Evolutionary conservation across 2,329 filamentous ascomycete species (phyloP).

Genomic region (Alternaria consortialis): DNA sequence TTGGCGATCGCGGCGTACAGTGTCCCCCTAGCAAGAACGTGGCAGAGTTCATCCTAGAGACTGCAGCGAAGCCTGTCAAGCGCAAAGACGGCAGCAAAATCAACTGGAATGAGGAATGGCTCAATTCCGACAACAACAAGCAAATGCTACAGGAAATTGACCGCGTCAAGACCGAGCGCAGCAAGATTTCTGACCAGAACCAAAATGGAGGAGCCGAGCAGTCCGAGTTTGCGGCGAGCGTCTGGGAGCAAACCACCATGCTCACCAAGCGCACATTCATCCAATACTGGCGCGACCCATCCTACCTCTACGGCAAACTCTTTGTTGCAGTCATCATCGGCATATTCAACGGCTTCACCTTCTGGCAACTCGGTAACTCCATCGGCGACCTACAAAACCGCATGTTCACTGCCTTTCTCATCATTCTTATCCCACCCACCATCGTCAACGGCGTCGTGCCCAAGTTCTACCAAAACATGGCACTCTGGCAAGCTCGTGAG

Average conservation of each 20-base stretch:
- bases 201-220: conserved; percentile 33
- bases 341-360: conserved; percentile 83
- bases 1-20: conserved; percentile 69
- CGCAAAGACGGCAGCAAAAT: conserved; percentile 64
- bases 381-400: conserved; percentile 77
- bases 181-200: conserved; percentile 49
- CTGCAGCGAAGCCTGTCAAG: conserved; percentile 66
- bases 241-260: conserved; percentile 68
- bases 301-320: conserved; percentile 79
- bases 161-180: conserved; percentile 67
- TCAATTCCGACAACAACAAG: conserved; percentile 68
- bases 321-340: conserved; percentile 76
- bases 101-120: conserved; percentile 81
- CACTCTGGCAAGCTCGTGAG: conserved; percentile 77
- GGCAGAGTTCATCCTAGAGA: conserved; percentile 73
- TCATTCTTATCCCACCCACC: conserved; percentile 68
- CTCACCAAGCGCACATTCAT: conserved; percentile 75
- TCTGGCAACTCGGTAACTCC: conserved; percentile 72
- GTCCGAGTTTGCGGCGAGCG: conserved; percentile 72
- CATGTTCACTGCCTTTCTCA: conserved; percentile 76
- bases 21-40: conserved; percentile 74
- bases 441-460: conserved; percentile 77
- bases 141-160: conserved; percentile 71
- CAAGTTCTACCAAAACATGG: conserved; percentile 79
- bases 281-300: conserved; percentile 79